phyloP scores from a whole-genome alignment of 768 basidiomycete species.

The Sarcodon sp. region DNA sequence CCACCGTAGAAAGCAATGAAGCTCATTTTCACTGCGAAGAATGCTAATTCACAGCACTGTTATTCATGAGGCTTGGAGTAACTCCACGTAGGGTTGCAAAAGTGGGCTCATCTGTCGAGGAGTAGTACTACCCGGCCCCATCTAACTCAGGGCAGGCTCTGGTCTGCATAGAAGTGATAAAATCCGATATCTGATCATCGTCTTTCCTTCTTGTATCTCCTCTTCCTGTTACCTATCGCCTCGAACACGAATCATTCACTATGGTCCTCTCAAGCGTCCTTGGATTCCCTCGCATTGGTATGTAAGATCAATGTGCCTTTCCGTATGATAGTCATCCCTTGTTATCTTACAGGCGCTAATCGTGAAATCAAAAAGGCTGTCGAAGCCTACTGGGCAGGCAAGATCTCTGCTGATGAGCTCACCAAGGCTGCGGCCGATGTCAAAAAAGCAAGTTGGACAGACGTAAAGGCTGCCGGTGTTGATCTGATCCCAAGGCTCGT shows the following conservation, averaged over 20 bases:
- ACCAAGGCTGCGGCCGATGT: slow-evolving; percentile 79
- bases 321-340: background rate
- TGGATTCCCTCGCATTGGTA: slow-evolving; percentile 48
- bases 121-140: no score
- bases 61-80: no score
- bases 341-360: slow-evolving; percentile 52
- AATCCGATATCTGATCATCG: slow-evolving; percentile 4
- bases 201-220: slow-evolving; percentile 7
- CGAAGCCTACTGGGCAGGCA: slow-evolving; percentile 97
- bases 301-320: slow-evolving; percentile 3
- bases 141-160: no score
- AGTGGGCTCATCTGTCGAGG: no score
- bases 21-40: no score
- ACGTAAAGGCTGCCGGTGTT: slow-evolving; percentile 74
- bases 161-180: background rate
- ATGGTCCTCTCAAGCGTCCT: slow-evolving; percentile 41
- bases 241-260: slow-evolving; percentile 7
- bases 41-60: no score
- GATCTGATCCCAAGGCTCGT: slow-evolving; percentile 85
- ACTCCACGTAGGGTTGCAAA: no score
- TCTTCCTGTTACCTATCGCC: slow-evolving; percentile 9
- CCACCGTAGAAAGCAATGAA: no score
- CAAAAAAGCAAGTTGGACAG: slow-evolving; percentile 80
- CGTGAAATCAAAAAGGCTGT: slow-evolving; percentile 97
- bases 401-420: slow-evolving; percentile 78